Base-by-base conservation (phyloP, 768 basidiomycete species). In the Mycena rebaudengoi region DNA sequence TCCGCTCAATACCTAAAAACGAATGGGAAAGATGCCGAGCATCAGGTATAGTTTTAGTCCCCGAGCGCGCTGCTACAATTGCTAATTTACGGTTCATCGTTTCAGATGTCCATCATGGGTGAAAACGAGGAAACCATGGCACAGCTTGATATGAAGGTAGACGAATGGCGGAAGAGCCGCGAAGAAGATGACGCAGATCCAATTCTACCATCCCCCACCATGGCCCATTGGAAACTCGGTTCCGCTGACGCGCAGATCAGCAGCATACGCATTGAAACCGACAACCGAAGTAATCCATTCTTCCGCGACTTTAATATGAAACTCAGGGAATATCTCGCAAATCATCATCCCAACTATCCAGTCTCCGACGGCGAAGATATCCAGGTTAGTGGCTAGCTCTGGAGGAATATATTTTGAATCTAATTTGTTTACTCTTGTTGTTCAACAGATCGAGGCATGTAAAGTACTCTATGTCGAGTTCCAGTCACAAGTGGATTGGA, bases 21-120 rank as follows among this genome's bases (percentile, higher is more conserved):
- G n/a, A 77, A 75, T 54, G 65, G 60, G 28, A 74, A 74, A 48
- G 50, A 74, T 43, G 70, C 71, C 3, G 76, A 76, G 39, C 58
- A 69, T 44, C 76, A 76, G 69, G 74, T 76, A 65, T 20, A 43
- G 28, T 30, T 23, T 20, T 29, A n/a, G 67, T 20, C 56, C 10
- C 16, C 16, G 50, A 39, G 8, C 37, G 14, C 10, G 13, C 4
- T 26, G 29, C 23, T 30, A 49, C 26, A 3, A 44, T n/a, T 12
- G 49, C 29, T 33, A 50, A 18, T 25, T 18, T 20, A 33, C 32
- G 5, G n/a, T 21, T 21, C 20, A 14, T 35, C 33, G 45, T 26
- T 59, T 37, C 21, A 75, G 72, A 73, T 74, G 58, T 53, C 45
- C 16, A 46, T 54, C 14, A 71, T 73, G 55, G 72, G 74, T 44